Percentiles rank a stretch among this genome's conserved stretches.
phyloP scores from a whole-genome alignment of 306 rosid genomes.

The cucumber (Cucumis sativus) region Cucumber_9930_V3 NC_026659.2:1957001-1957500 shows the following conservation, averaged over 20 bases:
- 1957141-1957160: conserved; percentile 15
- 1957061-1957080: conserved; percentile 48
- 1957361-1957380: no score
- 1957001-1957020: no score
- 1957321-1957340: not conserved
- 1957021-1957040: no score
- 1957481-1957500: no score
- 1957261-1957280: conserved; percentile 10
- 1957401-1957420: no score
- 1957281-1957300: not conserved
- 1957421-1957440: no score
- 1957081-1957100: conserved; percentile 30
- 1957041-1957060: not conserved
- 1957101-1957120: conserved; percentile 40
- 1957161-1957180: not conserved
- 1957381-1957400: no score
- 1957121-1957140: conserved; percentile 58
- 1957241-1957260: conserved; percentile 40
- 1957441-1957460: no score
- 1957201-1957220: conserved; percentile 37
- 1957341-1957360: no score
- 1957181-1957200: no score
- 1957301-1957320: not conserved
- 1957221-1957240: conserved; percentile 44
- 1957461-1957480: no score